Base-by-base conservation (phyloP, 108 stramenopile genomes). In the Cyclotella sp. region DNA sequence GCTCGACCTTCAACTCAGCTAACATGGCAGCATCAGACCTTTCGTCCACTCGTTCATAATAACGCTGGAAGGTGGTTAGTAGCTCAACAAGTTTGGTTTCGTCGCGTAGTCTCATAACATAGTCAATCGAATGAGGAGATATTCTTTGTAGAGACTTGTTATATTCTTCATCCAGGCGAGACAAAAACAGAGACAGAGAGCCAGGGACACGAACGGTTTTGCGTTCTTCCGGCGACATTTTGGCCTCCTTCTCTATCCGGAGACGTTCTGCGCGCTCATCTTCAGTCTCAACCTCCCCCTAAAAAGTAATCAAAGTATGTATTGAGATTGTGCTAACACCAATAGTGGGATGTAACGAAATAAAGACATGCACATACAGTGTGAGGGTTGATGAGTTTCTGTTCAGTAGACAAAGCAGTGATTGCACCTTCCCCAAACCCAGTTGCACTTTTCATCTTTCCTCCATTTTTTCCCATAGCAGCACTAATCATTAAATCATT, bases 111-210 rank as follows among this genome's bases (percentile, higher is more conserved):
- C 97, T 90, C 13, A 84, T 76, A 29, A 99, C 87, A 78, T 98
- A 99, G 59, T 98, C 97, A 44, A 83, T 53, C 19, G 97, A 92
- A 80, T 99, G 97, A 49, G 97, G 96, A 70, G 96, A 96, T 55
- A 91, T 93, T 29, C 87, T 85, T 78, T 98, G 97, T 22, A 99
- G 80, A 60, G 87, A 88, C 90, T 99, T 99, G 85, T 82, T 94
- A 85, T 98, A 98, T 81, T 99, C 97, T 68, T 98, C 95, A 67
- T 96, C 96, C 39, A 99, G 87, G 21, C 97, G 93, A 7, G 75
- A 75, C 53, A 98, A 58, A 81, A 96, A 95, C 29, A 91, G 60
- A 21, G 89, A 82, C 12, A 98, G 84, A 30, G 92, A 93, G 47
- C 98, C 98, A 28, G 96, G 87, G n/a, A 96, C 96, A 44, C 87